phyloP scores from a whole-genome alignment of 2,329 filamentous ascomycete genomes.

The Claviceps arundinis region DNA sequence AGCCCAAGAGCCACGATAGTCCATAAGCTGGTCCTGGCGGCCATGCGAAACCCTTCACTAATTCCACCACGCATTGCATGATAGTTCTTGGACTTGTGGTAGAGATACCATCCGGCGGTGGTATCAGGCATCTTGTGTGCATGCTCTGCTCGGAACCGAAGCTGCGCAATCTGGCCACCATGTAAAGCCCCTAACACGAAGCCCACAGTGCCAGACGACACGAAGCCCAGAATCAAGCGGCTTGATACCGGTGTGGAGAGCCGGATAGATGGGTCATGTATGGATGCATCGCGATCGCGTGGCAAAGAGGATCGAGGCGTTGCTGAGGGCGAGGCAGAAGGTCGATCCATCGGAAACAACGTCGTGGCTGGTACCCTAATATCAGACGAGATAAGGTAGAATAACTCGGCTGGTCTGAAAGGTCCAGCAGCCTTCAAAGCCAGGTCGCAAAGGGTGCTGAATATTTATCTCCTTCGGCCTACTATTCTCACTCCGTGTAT shows the following conservation, averaged over 20 bases:
- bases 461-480: no score
- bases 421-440: no score
- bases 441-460: no score
- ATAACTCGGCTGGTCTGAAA: no score
- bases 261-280: constrained; percentile 25
- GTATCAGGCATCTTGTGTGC: constrained; percentile 80
- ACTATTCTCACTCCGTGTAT: no score
- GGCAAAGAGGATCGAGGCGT: constrained; percentile 7
- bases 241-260: constrained; percentile 50
- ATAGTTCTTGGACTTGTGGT: constrained; percentile 97
- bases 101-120: constrained; percentile 88
- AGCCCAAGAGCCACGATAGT: constrained; percentile 64
- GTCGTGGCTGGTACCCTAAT: not conserved
- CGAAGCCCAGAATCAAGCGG: constrained; percentile 52
- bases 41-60: constrained; percentile 66
- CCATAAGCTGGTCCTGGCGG: constrained; percentile 55
- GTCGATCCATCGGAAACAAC: not conserved
- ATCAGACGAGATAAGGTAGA: no score
- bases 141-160: constrained; percentile 90
- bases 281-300: constrained; percentile 11
- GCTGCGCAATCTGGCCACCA: constrained; percentile 58
- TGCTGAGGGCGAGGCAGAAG: not conserved
- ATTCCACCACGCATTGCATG: constrained; percentile 65
- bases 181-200: constrained; percentile 57
- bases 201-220: constrained; percentile 54